Percentiles rank a stretch among this genome's conserved stretches.
Evolutionary conservation across 441 rosid species (phyloP).

Genomic region (Croton laevigatus): DNA sequence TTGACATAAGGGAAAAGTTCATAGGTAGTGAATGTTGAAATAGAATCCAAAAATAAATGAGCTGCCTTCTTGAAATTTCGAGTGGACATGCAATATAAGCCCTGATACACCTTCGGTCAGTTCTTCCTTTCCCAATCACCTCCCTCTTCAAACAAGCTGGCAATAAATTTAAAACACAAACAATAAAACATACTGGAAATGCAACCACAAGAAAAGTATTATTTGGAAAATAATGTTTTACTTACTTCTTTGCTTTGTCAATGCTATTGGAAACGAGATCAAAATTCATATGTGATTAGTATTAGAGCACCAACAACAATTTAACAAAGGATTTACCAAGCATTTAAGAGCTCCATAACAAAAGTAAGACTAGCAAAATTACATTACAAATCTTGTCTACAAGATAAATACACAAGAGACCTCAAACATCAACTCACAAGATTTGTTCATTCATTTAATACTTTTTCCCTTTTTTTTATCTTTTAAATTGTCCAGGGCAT

Average conservation of each 20-base stretch:
- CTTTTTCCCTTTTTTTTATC: no score
- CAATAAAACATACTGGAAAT: slow-evolving; percentile 8
- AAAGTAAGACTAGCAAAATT: not conserved
- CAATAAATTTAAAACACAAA: slow-evolving; percentile 19
- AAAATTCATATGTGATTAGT: slow-evolving; percentile 66
- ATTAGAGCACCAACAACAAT: slow-evolving; percentile 4
- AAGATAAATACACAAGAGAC: not conserved
- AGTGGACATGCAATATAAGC: slow-evolving; percentile 90
- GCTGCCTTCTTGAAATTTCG: slow-evolving; percentile 92
- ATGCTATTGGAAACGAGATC: slow-evolving; percentile 90
- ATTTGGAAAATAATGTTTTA: slow-evolving; percentile 19
- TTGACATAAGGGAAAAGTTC: slow-evolving; percentile 95
- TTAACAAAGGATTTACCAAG: not conserved
- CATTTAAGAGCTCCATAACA: not conserved
- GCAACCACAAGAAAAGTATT: slow-evolving; percentile 5
- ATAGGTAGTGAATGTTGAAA: slow-evolving; percentile 98
- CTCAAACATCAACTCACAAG: no score
- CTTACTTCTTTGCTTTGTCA: slow-evolving; percentile 90
- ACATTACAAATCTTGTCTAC: not conserved
- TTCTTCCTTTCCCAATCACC: slow-evolving; percentile 99
- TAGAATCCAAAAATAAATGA: slow-evolving; percentile 82
- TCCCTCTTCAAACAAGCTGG: slow-evolving; percentile 98
- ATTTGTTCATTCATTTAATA: no score
- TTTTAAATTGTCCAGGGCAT: no score
- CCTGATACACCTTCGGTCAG: slow-evolving; percentile 94